Evolutionary conservation across 495 filamentous ascomycete species (phyloP), one percentile per base, ranked within the genome.

Genomic region (Wilcoxina mikolae): DNA sequence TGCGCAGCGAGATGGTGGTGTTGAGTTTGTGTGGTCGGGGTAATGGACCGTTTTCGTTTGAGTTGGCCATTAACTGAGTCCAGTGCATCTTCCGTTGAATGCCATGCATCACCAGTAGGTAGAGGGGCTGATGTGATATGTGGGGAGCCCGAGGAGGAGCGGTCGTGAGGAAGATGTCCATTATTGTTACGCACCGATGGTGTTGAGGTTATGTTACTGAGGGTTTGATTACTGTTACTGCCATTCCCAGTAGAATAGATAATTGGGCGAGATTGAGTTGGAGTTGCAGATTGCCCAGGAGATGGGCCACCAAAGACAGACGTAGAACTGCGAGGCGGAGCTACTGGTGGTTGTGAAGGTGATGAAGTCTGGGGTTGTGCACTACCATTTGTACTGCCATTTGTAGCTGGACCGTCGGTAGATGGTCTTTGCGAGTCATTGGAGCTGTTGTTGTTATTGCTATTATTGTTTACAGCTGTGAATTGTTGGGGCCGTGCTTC

Each of bases 1-100:
- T 64, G 61, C n/a, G 61, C 61, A 39, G 61, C 60, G 24, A 64
- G 49, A 45, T 64, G 61, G 29, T 63, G 60, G 20, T 63, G 61
- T 42, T 61, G 59, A 22, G 53, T 59, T 39, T 64, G 61, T n/a
- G 61, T 63, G 11, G 55, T 58, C 12, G 61, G 61, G 18, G 60
- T 63, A 33, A 64, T 54, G 18, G 61, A 63, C 49, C 61, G 63
- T 29, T 64, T 64, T 47, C 61, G 51, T 46, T 64, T 64, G n/a
- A 64, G 61, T 1, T 23, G 27, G 10, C 15, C 49, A 25, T 94
- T 66, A 66, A 85, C 80, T 11, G 75, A 74, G 15, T 84, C 79
- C 58, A 94, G 76, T 1, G 83, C 85, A 70, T 94, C 82, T 24
- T 87, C 89, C 44, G 94, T 78, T 20, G 39, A 9, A 5, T 43